Evolutionary conservation across 768 basidiomycete genomes (phyloP).

Genomic region (Pleurotus pulmonarius): DNA sequence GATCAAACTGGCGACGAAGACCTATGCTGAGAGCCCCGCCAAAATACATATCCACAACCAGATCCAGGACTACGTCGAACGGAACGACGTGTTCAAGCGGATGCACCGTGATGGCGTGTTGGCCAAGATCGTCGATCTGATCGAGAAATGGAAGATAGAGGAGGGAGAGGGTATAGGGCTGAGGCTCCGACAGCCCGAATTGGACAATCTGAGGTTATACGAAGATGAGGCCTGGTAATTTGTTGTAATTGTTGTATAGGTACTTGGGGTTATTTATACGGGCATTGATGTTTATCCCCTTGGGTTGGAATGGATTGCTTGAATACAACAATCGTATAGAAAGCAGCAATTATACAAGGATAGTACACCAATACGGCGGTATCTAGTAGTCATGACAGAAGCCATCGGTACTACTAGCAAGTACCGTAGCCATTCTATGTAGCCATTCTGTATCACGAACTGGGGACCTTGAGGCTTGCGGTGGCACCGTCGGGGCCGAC

Average conservation of each 20-base stretch:
- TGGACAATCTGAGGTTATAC: not conserved
- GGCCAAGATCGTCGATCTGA: not conserved
- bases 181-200: not conserved
- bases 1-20: slow-evolving; percentile 1
- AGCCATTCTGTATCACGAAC: not conserved
- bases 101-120: not conserved
- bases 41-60: not conserved
- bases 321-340: too few species aligned
- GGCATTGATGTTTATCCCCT: too few species aligned
- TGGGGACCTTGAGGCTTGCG: slow-evolving; percentile 3
- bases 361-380: too few species aligned
- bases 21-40: not conserved
- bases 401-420: too few species aligned
- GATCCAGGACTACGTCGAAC: not conserved
- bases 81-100: not conserved
- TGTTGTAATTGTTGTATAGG: not conserved
- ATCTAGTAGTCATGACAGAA: too few species aligned
- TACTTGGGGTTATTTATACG: too few species aligned
- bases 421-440: too few species aligned
- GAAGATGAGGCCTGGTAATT: not conserved
- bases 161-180: not conserved
- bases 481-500: slow-evolving; percentile 25
- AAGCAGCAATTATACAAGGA: too few species aligned
- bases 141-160: slow-evolving; percentile 4
- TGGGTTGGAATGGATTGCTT: too few species aligned